phyloP scores from a whole-genome alignment of 352 stramenopile genomes.

The Phytopythium ostracodes region DNA sequence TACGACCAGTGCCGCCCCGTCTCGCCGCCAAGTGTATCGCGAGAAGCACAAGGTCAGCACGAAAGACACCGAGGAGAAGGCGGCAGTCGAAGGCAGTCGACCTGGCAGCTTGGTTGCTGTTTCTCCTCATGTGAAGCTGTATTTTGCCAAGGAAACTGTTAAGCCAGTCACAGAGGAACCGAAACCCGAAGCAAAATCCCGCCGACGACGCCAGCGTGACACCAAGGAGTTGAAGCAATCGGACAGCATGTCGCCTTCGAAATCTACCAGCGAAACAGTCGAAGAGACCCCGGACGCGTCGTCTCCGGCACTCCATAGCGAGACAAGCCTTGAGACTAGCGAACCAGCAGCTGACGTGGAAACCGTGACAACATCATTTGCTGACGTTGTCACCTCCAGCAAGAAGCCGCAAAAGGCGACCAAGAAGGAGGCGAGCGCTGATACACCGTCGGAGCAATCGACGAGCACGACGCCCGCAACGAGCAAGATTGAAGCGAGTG shows the following conservation, averaged over 20 bases:
- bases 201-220: constrained; percentile 5
- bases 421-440: not conserved
- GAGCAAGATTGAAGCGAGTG: not conserved
- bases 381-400: not conserved
- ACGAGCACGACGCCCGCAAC: not conserved
- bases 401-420: not conserved
- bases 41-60: constrained; percentile 39
- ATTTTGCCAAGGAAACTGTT: not conserved
- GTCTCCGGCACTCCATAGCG: not conserved
- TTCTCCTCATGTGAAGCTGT: not conserved
- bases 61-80: constrained; percentile 14
- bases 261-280: not conserved
- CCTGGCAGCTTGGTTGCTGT: not conserved
- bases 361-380: not conserved
- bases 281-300: not conserved
- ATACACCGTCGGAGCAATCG: not conserved
- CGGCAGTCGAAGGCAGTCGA: not conserved
- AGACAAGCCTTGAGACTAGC: not conserved
- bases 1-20: not conserved
- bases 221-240: not conserved
- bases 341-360: not conserved
- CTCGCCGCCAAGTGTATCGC: constrained; percentile 54
- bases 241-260: not conserved
- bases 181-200: constrained; percentile 1
- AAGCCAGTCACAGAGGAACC: not conserved